These are phyloP conservation scores for Picea glauca DNA, from an alignment of 75 land plant genomes.

Conservation along the genomic window DNA sequence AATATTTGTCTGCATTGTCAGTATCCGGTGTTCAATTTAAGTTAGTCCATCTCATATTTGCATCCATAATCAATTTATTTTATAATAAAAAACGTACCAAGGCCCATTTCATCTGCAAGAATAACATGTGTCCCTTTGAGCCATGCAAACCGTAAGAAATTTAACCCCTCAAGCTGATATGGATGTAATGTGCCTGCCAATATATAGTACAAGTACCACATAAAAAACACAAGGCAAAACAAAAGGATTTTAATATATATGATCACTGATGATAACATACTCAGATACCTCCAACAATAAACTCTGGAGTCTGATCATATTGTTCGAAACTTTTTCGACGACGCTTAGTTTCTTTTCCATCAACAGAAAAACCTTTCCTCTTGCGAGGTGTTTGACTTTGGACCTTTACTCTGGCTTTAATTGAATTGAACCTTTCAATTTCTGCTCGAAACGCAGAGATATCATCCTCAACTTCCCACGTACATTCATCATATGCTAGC, in stretches of 20 bases:
- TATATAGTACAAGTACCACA: neutral
- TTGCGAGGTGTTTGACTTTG: slow-evolving; percentile 30
- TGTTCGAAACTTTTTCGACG: slow-evolving; percentile 74
- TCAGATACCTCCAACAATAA: slow-evolving; percentile 73
- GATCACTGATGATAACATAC: neutral
- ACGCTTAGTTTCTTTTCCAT: slow-evolving; percentile 42
- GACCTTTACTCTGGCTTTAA: slow-evolving; percentile 41
- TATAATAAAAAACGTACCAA: slow-evolving; percentile 49
- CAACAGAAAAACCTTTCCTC: slow-evolving; percentile 43
- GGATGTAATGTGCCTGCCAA: slow-evolving; percentile 80
- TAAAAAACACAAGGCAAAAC: neutral
- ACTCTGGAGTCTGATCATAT: slow-evolving; percentile 76
- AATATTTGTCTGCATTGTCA: neutral
- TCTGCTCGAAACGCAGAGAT: slow-evolving; percentile 80
- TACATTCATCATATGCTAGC: slow-evolving; percentile 85
- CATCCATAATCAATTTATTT: neutral
- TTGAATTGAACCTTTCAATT: slow-evolving; percentile 67
- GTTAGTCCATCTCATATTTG: neutral
- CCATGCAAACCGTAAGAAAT: slow-evolving; percentile 95
- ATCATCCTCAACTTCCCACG: slow-evolving; percentile 94
- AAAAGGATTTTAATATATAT: slow-evolving; percentile 3
- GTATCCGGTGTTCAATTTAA: neutral
- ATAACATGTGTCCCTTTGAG: slow-evolving; percentile 90
- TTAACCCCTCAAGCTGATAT: slow-evolving; percentile 96
- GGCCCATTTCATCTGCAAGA: slow-evolving; percentile 99